A percentile compares a stretch with the other conserved stretches of the same genome.
These are phyloP conservation scores for Trametes sp. DNA, from an alignment of 1,284 basidiomycete species.

Conservation along the genomic window DNA sequence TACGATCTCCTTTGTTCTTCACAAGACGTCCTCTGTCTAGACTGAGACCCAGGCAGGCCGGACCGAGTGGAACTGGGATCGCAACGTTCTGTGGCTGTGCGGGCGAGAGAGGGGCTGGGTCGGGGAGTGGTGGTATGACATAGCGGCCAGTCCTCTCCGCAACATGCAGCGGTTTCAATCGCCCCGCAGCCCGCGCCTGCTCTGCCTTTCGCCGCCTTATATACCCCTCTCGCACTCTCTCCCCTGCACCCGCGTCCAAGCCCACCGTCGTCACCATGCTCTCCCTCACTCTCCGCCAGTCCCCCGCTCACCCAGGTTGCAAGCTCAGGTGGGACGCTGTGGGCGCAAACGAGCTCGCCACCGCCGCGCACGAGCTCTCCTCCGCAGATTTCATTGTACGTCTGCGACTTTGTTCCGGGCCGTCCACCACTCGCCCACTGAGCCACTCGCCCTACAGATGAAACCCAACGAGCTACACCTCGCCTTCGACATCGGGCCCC, in stretches of 20 bases:
- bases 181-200: background rate
- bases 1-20: too few species aligned
- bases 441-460: slow-evolving; percentile 14
- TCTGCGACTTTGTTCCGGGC: background rate
- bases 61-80: background rate
- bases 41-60: background rate
- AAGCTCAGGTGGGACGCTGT: slow-evolving; percentile 8
- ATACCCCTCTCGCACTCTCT: background rate
- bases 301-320: slow-evolving; percentile 16
- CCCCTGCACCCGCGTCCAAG: background rate
- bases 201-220: background rate
- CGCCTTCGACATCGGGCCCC: slow-evolving; percentile 29
- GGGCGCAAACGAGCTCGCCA: slow-evolving; percentile 10
- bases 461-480: slow-evolving; percentile 31
- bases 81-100: background rate
- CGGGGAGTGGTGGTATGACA: slow-evolving; percentile 1
- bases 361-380: slow-evolving; percentile 20
- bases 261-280: slow-evolving; percentile 4
- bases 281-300: slow-evolving; percentile 19
- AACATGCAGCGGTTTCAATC: slow-evolving; percentile 10
- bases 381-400: slow-evolving; percentile 24
- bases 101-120: background rate
- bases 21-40: background rate
- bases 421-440: too few species aligned
- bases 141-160: slow-evolving; percentile 12